A percentile compares a stretch with the other conserved stretches of the same genome.
Conservation (phyloP, 805 yeast genomes). For the Lipomyces lipofer region DNA sequence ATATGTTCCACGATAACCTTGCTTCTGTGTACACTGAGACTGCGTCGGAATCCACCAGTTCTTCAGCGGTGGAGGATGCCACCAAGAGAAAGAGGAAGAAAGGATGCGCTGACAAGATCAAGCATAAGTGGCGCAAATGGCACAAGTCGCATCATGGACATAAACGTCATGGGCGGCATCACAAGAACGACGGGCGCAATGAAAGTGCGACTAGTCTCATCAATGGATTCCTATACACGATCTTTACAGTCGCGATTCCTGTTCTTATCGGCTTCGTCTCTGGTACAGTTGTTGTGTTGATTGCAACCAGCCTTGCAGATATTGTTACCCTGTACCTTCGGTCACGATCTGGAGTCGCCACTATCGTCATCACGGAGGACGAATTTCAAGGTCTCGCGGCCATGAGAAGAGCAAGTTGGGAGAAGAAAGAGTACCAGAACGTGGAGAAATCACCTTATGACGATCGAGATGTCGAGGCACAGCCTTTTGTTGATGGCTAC, state of each 20-base stretch:
- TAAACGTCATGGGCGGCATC: not conserved
- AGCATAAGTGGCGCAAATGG: not conserved
- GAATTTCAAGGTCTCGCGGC: too few species aligned
- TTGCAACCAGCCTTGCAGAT: conserved; percentile 22
- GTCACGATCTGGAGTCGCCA: too few species aligned
- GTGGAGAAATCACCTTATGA: too few species aligned
- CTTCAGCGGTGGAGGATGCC: not conserved
- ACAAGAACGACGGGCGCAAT: conserved; percentile 9
- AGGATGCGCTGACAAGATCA: not conserved
- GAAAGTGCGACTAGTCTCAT: conserved; percentile 15
- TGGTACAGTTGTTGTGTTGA: conserved; percentile 23
- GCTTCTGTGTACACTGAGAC: too few species aligned
- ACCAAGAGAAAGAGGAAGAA: not conserved
- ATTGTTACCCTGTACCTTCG: too few species aligned
- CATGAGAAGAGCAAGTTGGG: too few species aligned
- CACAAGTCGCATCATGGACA: not conserved
- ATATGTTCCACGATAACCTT: too few species aligned
- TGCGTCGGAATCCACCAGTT: not conserved
- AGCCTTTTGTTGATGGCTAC: too few species aligned
- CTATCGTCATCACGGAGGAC: too few species aligned
- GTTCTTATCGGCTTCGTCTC: conserved; percentile 24
- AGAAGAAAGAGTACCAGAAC: too few species aligned
- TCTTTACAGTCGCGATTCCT: conserved; percentile 22
- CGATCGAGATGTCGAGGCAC: too few species aligned
- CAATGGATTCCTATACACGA: conserved; percentile 11